phyloP scores from a whole-genome alignment of 2,329 filamentous ascomycete genomes.

The Cladophialophora bantiana region DNA sequence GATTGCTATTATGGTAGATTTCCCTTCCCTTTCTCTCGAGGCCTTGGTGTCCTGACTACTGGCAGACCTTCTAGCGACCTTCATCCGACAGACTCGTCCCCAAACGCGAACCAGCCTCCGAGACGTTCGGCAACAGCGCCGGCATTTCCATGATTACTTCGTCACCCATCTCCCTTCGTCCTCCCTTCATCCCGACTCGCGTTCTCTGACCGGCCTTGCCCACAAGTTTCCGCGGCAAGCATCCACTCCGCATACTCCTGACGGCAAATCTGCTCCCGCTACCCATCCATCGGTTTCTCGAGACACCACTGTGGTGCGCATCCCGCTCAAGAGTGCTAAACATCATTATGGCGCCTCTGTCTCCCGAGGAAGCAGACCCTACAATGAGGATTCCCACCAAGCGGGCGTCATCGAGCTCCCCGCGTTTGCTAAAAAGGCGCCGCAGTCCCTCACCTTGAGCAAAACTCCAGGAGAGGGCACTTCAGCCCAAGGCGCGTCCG shows the following conservation, averaged over 20 bases:
- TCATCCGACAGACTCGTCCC: conserved; percentile 41
- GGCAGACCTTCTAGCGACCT: conserved; percentile 48
- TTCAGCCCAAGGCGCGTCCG: conserved; percentile 74
- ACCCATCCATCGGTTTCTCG: conserved; percentile 67
- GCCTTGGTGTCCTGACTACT: conserved; percentile 24
- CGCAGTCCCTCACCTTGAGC: conserved; percentile 64
- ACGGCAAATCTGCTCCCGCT: conserved; percentile 61
- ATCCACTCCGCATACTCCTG: conserved; percentile 75
- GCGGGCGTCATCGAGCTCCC: conserved; percentile 93
- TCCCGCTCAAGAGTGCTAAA: conserved; percentile 90
- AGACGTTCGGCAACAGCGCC: conserved; percentile 45
- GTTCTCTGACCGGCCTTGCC: conserved; percentile 67
- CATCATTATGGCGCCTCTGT: conserved; percentile 89
- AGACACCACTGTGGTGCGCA: conserved; percentile 92
- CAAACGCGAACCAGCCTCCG: conserved; percentile 25
- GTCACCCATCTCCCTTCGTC: conserved; percentile 94
- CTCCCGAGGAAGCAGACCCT: conserved; percentile 79
- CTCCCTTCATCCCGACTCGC: conserved; percentile 86
- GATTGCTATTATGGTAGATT: conserved; percentile 36
- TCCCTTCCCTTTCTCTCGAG: conserved; percentile 26
- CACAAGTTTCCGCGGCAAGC: conserved; percentile 88
- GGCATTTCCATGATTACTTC: conserved; percentile 92
- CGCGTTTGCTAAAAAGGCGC: conserved; percentile 84
- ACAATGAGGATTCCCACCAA: conserved; percentile 94
- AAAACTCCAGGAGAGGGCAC: conserved; percentile 50